A percentile compares a stretch with the other conserved stretches of the same genome.
Conservation (phyloP, 1,284 basidiomycete species). For the Apiotrichum brassicae region DNA sequence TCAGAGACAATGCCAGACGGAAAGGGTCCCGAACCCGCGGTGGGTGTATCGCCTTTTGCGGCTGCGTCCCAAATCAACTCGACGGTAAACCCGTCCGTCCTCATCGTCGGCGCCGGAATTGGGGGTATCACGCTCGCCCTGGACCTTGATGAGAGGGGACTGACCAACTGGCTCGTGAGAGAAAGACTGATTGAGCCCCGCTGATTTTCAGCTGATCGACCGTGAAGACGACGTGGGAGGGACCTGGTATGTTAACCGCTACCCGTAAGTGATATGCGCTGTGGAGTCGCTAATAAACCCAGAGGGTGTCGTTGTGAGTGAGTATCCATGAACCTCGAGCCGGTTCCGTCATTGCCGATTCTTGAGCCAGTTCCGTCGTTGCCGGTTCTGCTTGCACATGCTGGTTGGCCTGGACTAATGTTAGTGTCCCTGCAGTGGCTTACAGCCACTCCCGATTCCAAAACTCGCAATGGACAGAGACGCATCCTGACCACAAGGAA, state of each 20-base stretch:
- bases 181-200: background rate
- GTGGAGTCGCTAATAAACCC: background rate
- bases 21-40: background rate
- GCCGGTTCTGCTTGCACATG: too few relatives aligned
- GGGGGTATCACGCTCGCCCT: slow-evolving; percentile 14
- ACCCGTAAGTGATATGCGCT: slow-evolving; percentile 1
- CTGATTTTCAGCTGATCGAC: slow-evolving; percentile 4
- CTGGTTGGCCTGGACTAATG: background rate
- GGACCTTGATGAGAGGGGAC: slow-evolving; percentile 9
- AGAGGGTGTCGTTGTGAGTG: slow-evolving; percentile 11
- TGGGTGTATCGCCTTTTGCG: background rate
- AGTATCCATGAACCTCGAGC: background rate
- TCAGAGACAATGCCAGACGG: slow-evolving; percentile 1
- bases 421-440: slow-evolving; percentile 10
- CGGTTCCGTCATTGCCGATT: background rate
- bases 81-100: slow-evolving; percentile 1
- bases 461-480: slow-evolving; percentile 16
- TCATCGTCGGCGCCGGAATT: slow-evolving; percentile 10
- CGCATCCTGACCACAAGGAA: slow-evolving; percentile 13
- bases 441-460: slow-evolving; percentile 16
- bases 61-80: slow-evolving; percentile 1
- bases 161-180: slow-evolving; percentile 16
- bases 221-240: slow-evolving; percentile 13
- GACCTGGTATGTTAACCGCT: slow-evolving; percentile 16
- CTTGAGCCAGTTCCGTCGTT: too few relatives aligned